Percentiles rank a stretch among this genome's conserved stretches.
These are phyloP conservation scores for Colletotrichum higginsianum DNA, from an alignment of 2,329 filamentous ascomycete species.

Conservation along the genomic window DNA sequence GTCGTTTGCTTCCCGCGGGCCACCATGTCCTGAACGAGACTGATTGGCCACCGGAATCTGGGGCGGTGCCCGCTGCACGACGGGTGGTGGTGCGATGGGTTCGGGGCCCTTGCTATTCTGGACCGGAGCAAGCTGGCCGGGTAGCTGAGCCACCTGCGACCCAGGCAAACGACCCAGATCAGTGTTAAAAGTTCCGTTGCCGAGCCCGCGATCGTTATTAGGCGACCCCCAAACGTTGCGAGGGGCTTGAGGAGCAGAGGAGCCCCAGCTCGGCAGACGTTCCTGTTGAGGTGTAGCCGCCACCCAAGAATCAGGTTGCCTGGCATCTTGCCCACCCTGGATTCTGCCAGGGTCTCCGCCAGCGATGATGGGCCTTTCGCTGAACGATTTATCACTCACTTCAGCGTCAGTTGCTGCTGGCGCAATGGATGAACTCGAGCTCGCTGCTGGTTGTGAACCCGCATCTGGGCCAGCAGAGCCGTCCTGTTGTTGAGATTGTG, in stretches of 20 bases:
- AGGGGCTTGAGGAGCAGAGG: constrained; percentile 58
- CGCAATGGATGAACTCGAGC: constrained; percentile 22
- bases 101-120: constrained; percentile 57
- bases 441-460: constrained; percentile 28
- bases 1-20: constrained; percentile 35
- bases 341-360: constrained; percentile 38
- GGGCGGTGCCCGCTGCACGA: constrained; percentile 37
- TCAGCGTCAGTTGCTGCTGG: constrained; percentile 9
- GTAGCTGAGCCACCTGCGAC: constrained; percentile 48
- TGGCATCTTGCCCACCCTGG: constrained; percentile 42
- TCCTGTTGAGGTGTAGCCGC: constrained; percentile 55
- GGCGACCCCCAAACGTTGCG: constrained; percentile 83
- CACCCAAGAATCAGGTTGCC: constrained; percentile 46
- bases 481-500: constrained; percentile 46
- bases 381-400: constrained; percentile 24
- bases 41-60: constrained; percentile 33
- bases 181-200: constrained; percentile 82
- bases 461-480: constrained; percentile 26
- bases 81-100: constrained; percentile 61
- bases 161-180: constrained; percentile 68
- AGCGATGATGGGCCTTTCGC: constrained; percentile 26
- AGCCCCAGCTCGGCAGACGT: constrained; percentile 66
- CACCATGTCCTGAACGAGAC: constrained; percentile 17
- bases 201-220: constrained; percentile 79
- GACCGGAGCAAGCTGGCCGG: constrained; percentile 48